Evolutionary conservation across 345 rosid species (phyloP).

Genomic region (Dovyalis caffra): DNA sequence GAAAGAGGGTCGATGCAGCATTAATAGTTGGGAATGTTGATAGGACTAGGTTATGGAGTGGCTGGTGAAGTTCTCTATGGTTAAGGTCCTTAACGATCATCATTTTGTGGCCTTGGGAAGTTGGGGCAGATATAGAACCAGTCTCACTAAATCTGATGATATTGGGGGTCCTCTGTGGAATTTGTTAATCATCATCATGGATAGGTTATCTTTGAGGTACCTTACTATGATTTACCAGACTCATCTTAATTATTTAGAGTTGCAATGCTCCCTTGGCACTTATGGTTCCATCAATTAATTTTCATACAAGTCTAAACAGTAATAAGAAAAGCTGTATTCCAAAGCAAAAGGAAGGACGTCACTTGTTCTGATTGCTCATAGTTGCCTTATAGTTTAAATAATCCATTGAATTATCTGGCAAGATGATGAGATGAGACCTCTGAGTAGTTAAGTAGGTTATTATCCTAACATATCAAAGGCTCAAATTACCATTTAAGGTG

Average conservation of each 20-base stretch:
- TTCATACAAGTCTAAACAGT: neutral
- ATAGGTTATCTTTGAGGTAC: no score
- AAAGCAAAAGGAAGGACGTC: neutral
- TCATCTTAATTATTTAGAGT: neutral
- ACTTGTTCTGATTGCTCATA: neutral
- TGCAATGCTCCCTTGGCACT: neutral
- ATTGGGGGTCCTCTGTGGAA: no score
- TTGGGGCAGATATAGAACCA: no score
- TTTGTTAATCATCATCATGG: no score
- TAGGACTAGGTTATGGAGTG: neutral
- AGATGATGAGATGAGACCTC: neutral
- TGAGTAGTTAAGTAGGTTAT: no score
- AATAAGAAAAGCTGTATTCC: neutral
- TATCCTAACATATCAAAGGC: no score
- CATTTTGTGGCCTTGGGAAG: no score
- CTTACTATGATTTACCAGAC: neutral
- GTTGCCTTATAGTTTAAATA: neutral
- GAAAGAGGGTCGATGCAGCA: neutral
- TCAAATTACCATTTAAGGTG: no score
- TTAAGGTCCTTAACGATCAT: neutral
- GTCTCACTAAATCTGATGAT: no score
- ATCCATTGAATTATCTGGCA: neutral
- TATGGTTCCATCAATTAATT: neutral
- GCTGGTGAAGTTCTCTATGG: neutral
- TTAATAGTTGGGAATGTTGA: neutral